Evolutionary conservation across 108 stramenopile genomes (phyloP), one percentile per base, ranked within the genome.

Genomic region (Thalassiosira profunda): DNA sequence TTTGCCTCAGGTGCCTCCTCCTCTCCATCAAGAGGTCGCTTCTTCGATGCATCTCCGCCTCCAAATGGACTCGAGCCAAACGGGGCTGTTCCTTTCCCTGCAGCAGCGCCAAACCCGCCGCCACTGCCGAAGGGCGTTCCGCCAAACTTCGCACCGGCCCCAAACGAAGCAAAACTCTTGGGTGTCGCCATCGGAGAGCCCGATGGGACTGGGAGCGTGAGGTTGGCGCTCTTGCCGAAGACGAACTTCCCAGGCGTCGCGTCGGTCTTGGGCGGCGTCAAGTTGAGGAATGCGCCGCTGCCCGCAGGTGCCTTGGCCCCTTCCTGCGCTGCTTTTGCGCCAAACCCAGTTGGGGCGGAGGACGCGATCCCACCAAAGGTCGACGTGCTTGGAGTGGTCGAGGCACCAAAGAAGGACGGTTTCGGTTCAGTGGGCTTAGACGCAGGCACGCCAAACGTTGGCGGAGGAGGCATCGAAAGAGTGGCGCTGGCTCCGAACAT

Each of bases 201-300:
- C 28, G 76, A 12, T 3, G 78, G 72, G 1, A 58, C 60, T 8
- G 79, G 45, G 12, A 80, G 68, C 9, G 72, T 80, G 38, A 80
- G 74, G 42, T 55, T 74, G 24, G 65, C 79, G 37, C 73, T 70
- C 37, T 70, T 74, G 9, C 73, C 79, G 42, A 80, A 80, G 0
- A 80, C 73, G 47, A 74, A 80, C 57, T 60, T 61, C 15, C 42
- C 56, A 10, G 72, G 44, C 28, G 60, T 28, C 8, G 56, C 64
- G 18, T 58, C 73, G 25, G 73, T 20, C 11, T 65, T 64, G 4
- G 79, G 79, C 11, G 79, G 79, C 15, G 59, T 74, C 43, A 80
- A 46, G 36, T 70, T 63, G 11, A 74, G 72, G 38, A 79, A 79
- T 12, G 71, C 37, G 10, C 72, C 72, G 24, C 61, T 57, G 4